Evolutionary conservation across 73 alveolate species (phyloP).

Genomic region (Tetrahymena borealis): DNA sequence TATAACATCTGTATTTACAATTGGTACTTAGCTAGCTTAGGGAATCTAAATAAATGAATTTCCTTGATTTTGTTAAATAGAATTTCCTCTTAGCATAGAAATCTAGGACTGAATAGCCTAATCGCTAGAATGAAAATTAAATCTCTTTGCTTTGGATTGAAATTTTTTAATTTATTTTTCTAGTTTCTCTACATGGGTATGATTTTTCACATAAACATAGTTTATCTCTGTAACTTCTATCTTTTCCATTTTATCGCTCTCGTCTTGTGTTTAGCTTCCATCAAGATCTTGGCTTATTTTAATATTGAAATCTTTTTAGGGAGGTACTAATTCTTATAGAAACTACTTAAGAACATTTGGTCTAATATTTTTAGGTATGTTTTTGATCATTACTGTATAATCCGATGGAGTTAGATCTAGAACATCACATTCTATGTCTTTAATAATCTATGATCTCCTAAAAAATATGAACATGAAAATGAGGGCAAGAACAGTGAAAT

Average conservation of each 20-base stretch:
- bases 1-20: neutral
- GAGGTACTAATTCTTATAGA: neutral
- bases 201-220: neutral
- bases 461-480: conserved; percentile 1
- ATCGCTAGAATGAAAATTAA: neutral
- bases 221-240: neutral
- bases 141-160: neutral
- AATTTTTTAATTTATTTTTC: neutral
- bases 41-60: neutral
- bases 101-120: neutral
- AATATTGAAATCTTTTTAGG: neutral
- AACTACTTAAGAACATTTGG: neutral
- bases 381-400: conserved; percentile 50
- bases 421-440: conserved; percentile 32
- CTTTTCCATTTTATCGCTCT: neutral
- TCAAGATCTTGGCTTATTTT: neutral
- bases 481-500: neutral
- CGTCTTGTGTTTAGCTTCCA: neutral
- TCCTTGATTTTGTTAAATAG: neutral
- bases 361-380: neutral
- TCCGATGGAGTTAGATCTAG: conserved; percentile 47
- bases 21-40: neutral
- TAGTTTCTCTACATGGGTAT: neutral
- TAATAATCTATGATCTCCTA: neutral
- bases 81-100: neutral